Percentiles rank a stretch among this genome's conserved stretches.
Conservation (phyloP, 345 rosid species). For the Gossypium raimondii region DNA sequence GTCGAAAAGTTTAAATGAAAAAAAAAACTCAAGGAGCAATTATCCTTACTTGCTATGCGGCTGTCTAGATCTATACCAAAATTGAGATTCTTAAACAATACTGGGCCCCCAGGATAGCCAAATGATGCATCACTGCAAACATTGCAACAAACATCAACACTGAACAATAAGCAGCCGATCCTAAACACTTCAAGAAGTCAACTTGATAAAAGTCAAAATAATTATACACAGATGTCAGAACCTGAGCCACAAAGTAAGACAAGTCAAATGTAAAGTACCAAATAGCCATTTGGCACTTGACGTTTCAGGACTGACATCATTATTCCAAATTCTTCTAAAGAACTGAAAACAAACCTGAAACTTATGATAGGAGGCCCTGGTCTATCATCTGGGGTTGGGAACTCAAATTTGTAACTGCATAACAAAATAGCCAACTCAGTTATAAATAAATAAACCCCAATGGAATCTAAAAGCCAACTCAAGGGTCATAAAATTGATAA, state of each 20-base stretch:
- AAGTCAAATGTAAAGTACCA: not conserved
- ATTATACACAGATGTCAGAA: not conserved
- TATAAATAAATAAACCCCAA: conserved; percentile 7
- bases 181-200: not conserved
- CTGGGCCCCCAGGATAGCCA: conserved; percentile 93
- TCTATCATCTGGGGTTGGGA: conserved; percentile 98
- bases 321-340: conserved; percentile 8
- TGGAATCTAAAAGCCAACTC: conserved; percentile 8
- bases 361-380: conserved; percentile 98
- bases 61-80: conserved; percentile 98
- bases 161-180: not conserved
- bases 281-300: not conserved
- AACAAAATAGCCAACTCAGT: conserved; percentile 17
- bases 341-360: conserved; percentile 67
- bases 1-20: not conserved
- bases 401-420: conserved; percentile 96
- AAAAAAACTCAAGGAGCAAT: not conserved
- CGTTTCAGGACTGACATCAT: not conserved
- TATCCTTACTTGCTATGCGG: conserved; percentile 85
- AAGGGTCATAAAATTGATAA: not conserved
- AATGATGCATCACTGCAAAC: conserved; percentile 90
- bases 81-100: conserved; percentile 83
- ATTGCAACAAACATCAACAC: conserved; percentile 23
- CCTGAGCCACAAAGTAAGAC: conserved; percentile 5
- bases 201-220: not conserved